These are phyloP conservation scores for Euphorbia pulcherrima DNA, from an alignment of 345 rosid species.

Conservation along the genomic window DNA sequence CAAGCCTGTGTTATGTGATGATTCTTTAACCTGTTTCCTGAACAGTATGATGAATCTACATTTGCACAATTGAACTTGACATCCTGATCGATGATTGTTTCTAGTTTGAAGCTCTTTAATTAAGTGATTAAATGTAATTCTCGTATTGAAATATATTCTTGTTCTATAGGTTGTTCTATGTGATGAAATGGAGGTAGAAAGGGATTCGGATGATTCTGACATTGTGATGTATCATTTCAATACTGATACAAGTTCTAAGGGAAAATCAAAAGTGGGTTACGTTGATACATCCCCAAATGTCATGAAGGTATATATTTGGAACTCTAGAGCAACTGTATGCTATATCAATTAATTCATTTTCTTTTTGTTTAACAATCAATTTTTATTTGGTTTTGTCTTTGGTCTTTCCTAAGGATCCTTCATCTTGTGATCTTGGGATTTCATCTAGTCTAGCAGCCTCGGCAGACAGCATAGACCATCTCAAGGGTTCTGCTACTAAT, in stretches of 20 bases:
- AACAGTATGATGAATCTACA: too few relatives aligned
- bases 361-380: not conserved
- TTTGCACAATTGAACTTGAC: too few relatives aligned
- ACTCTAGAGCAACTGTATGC: not conserved
- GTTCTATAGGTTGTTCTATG: conserved; percentile 24
- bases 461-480: conserved; percentile 25
- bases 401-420: conserved; percentile 33
- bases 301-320: conserved; percentile 20
- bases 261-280: conserved; percentile 32
- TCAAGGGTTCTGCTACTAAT: conserved; percentile 29
- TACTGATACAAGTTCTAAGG: conserved; percentile 26
- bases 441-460: conserved; percentile 24
- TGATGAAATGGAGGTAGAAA: conserved; percentile 31
- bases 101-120: too few relatives aligned
- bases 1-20: not conserved
- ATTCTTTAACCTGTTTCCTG: not conserved
- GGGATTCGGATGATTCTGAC: conserved; percentile 18
- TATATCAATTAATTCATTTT: not conserved
- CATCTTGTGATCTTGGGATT: conserved; percentile 27
- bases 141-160: conserved; percentile 4
- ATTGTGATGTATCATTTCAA: conserved; percentile 21
- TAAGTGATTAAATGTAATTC: not conserved
- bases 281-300: conserved; percentile 17
- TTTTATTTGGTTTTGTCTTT: not conserved
- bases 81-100: too few relatives aligned